phyloP scores from a whole-genome alignment of 2,329 filamentous ascomycete genomes.

The Tympanopsis confertula region DNA sequence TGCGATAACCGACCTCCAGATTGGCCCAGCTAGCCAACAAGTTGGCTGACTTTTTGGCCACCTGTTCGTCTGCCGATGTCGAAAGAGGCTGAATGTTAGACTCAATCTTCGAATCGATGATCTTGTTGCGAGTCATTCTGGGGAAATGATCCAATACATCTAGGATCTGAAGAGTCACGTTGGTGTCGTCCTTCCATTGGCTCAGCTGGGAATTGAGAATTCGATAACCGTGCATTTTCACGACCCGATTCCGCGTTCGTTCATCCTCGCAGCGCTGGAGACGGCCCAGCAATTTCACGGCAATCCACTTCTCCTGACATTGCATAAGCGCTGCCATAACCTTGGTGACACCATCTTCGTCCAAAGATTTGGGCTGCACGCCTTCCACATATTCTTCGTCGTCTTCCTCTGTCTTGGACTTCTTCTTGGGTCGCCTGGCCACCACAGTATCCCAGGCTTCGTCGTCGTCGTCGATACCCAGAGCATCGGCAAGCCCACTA shows the following conservation, averaged over 20 bases:
- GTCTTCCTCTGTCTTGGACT: slow-evolving; percentile 80
- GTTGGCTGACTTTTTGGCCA: slow-evolving; percentile 58
- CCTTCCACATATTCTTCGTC: slow-evolving; percentile 94
- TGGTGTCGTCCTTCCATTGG: slow-evolving; percentile 78
- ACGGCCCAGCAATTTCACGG: slow-evolving; percentile 81
- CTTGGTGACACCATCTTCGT: slow-evolving; percentile 76
- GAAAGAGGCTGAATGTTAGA: slow-evolving; percentile 61
- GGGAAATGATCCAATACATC: slow-evolving; percentile 83
- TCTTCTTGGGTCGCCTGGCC: slow-evolving; percentile 81
- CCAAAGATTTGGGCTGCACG: slow-evolving; percentile 65
- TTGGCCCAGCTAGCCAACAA: slow-evolving; percentile 80
- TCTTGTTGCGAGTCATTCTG: slow-evolving; percentile 89
- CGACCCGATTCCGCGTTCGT: slow-evolving; percentile 73
- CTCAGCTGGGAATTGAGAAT: slow-evolving; percentile 80
- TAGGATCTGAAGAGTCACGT: slow-evolving; percentile 79
- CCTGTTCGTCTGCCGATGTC: slow-evolving; percentile 59
- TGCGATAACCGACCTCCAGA: slow-evolving; percentile 81
- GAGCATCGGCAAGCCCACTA: slow-evolving; percentile 78
- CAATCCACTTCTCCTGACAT: slow-evolving; percentile 99
- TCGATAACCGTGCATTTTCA: slow-evolving; percentile 94
- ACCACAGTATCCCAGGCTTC: slow-evolving; percentile 83
- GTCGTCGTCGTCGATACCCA: slow-evolving; percentile 87
- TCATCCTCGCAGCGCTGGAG: slow-evolving; percentile 82
- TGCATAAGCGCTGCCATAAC: slow-evolving; percentile 96
- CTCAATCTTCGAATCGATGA: slow-evolving; percentile 91